Conservation (phyloP, 2,329 filamentous ascomycete genomes). For the Beauveria sp. region DNA sequence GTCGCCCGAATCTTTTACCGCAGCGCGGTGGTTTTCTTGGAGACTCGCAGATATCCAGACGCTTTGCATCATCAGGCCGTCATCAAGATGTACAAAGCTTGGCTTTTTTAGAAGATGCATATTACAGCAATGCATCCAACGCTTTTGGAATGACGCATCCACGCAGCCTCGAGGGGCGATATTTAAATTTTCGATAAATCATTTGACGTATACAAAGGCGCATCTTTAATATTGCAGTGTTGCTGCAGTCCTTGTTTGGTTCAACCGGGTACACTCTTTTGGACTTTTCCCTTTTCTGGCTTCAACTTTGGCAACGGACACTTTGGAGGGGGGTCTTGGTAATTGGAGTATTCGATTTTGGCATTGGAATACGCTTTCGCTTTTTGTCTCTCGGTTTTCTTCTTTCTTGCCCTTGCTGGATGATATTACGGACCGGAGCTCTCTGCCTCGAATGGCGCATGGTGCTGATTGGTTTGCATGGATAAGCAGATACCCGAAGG, state of each 20-base stretch:
- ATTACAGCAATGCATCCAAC: conserved; percentile 12
- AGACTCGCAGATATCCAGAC: conserved; percentile 20
- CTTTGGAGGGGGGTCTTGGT: neutral
- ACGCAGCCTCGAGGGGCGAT: conserved; percentile 6
- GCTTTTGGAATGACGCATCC: conserved; percentile 11
- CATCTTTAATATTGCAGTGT: neutral
- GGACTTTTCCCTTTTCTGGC: conserved; percentile 4
- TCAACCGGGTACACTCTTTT: neutral
- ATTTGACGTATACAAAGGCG: neutral
- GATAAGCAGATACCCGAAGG: neutral
- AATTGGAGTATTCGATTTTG: conserved; percentile 12
- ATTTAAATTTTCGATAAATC: conserved; percentile 13
- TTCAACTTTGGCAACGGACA: conserved; percentile 6
- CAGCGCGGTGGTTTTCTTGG: conserved; percentile 26
- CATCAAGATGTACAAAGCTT: neutral
- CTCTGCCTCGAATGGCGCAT: conserved; percentile 3
- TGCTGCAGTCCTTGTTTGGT: conserved; percentile 3
- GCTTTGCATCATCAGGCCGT: conserved; percentile 18
- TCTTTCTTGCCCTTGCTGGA: conserved; percentile 2
- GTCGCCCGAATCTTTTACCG: conserved; percentile 33
- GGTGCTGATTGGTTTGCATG: conserved; percentile 4
- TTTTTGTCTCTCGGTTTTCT: neutral
- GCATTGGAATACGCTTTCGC: neutral
- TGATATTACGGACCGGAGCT: neutral
- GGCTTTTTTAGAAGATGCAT: conserved; percentile 10